phyloP scores from a whole-genome alignment of 371 early-diverging fungal genomes.

The Mucor sp. region DNA sequence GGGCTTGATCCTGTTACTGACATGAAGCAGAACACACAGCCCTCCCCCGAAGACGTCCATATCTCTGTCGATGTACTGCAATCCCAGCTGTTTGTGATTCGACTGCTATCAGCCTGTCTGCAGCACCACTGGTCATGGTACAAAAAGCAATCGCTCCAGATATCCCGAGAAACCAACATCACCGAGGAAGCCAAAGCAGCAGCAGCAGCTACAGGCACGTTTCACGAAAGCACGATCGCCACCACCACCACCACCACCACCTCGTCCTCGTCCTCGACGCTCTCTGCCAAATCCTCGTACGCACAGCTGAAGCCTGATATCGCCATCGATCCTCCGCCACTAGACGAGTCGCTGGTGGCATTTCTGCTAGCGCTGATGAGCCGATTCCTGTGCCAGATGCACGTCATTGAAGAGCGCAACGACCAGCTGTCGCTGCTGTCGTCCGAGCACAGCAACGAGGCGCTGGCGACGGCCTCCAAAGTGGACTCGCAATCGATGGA shows the following conservation, averaged over 20 bases:
- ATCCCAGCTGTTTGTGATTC: conserved; percentile 74
- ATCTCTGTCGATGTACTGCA: conserved; percentile 65
- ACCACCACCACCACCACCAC: neutral
- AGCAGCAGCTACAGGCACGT: conserved; percentile 23
- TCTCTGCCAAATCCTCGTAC: conserved; percentile 1
- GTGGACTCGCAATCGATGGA: conserved; percentile 34
- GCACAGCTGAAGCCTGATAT: neutral
- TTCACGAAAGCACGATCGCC: neutral
- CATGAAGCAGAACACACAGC: conserved; percentile 20
- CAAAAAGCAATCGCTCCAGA: conserved; percentile 43
- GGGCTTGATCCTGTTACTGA: conserved; percentile 8
- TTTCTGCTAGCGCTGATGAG: conserved; percentile 64
- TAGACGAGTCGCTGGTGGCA: conserved; percentile 72
- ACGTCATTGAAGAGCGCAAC: conserved; percentile 48
- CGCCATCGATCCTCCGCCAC: conserved; percentile 68
- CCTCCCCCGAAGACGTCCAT: conserved; percentile 45
- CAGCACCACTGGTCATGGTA: conserved; percentile 71
- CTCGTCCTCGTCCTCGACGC: neutral
- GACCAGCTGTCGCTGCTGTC: conserved; percentile 41
- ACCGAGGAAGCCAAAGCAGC: conserved; percentile 23
- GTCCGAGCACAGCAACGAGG: conserved; percentile 28
- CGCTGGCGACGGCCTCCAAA: conserved; percentile 25
- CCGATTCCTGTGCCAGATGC: conserved; percentile 59
- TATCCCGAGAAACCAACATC: conserved; percentile 10
- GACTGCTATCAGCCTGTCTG: conserved; percentile 72